A percentile compares a stretch with the other conserved stretches of the same genome.
Conservation (phyloP, 768 basidiomycete species). For the Cyclocybe aegerita region DNA sequence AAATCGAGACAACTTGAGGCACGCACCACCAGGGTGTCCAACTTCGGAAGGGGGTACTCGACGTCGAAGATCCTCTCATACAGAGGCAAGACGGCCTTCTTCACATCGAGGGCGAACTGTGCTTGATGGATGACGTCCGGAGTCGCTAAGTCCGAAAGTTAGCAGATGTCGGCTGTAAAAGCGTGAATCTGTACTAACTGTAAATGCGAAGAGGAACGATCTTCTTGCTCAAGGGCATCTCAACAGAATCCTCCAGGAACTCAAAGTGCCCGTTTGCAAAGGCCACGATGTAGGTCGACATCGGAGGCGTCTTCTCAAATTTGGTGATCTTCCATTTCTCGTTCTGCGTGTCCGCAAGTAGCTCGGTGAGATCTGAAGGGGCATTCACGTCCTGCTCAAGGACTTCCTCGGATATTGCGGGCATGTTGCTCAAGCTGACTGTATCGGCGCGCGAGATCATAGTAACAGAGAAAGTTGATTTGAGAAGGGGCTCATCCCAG, state of each 20-base stretch:
- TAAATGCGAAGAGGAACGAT: conserved; percentile 84
- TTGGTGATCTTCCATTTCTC: conserved; percentile 77
- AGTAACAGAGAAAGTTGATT: conserved; percentile 77
- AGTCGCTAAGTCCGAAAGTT: conserved; percentile 53
- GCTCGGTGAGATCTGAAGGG: conserved; percentile 30
- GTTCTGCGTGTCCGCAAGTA: conserved; percentile 41
- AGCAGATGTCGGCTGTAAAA: neutral
- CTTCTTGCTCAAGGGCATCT: conserved; percentile 77
- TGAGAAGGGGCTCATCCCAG: conserved; percentile 93
- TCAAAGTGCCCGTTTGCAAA: conserved; percentile 82
- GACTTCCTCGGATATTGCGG: conserved; percentile 59
- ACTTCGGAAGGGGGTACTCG: conserved; percentile 89
- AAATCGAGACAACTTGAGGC: conserved; percentile 1
- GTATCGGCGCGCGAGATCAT: conserved; percentile 79
- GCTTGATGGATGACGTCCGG: conserved; percentile 81
- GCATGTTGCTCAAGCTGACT: conserved; percentile 86
- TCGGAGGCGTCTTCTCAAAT: conserved; percentile 80
- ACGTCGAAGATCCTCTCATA: conserved; percentile 94
- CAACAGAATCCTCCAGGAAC: conserved; percentile 72
- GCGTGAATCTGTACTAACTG: conserved; percentile 37
- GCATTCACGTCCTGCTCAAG: conserved; percentile 32
- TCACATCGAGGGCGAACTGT: conserved; percentile 86
- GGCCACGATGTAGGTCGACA: conserved; percentile 90
- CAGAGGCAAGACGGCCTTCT: conserved; percentile 75
- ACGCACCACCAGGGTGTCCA: conserved; percentile 85